Evolutionary conservation across 2,329 filamentous ascomycete genomes (phyloP).

Genomic region (Aspergillus ibericus): DNA sequence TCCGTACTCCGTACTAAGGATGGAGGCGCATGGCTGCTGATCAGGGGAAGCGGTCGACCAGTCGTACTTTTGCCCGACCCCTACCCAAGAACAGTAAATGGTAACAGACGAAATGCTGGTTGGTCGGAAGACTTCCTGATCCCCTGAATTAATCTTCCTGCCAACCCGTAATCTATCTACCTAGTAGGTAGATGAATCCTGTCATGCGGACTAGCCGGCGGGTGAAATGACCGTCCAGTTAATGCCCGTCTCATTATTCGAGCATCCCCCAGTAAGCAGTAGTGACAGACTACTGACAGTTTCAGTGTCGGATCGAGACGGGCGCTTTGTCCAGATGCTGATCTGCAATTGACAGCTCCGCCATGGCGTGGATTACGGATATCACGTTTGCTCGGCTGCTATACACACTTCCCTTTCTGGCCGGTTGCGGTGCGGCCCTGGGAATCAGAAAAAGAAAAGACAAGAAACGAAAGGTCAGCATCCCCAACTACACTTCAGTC

Average conservation of each 20-base stretch:
- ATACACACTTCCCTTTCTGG: conserved; percentile 1
- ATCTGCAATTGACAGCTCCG: background rate
- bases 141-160: background rate
- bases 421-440: background rate
- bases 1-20: background rate
- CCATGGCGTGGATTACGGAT: background rate
- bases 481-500: too few species aligned
- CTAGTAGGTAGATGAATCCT: too few species aligned
- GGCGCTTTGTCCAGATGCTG: conserved; percentile 11
- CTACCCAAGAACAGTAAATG: conserved; percentile 10
- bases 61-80: background rate
- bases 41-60: conserved; percentile 15
- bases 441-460: background rate
- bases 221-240: background rate
- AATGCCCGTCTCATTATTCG: too few species aligned
- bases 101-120: background rate
- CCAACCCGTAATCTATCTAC: too few species aligned
- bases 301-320: background rate
- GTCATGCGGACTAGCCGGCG: background rate
- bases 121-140: background rate
- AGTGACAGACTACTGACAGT: background rate
- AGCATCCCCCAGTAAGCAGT: too few species aligned
- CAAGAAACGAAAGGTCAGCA: too few species aligned
- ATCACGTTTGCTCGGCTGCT: background rate
- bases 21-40: conserved; percentile 9